Evolutionary conservation across 345 rosid species (phyloP).

Genomic region (Syzygium grande): DNA sequence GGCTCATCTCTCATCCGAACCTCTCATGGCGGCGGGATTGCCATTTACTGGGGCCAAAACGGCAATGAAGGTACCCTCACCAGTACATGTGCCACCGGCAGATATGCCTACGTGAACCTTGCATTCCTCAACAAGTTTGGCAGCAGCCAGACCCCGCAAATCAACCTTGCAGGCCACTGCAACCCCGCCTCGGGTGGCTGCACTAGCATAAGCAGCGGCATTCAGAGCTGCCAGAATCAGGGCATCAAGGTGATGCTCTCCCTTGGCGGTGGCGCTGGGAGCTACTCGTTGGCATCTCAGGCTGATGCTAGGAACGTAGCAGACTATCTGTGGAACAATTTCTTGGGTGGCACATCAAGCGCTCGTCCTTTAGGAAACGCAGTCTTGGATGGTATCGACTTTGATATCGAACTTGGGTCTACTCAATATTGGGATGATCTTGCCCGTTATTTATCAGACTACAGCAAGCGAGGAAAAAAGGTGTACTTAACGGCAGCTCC

Average conservation of each 20-base stretch:
- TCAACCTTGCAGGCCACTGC: constrained; percentile 60
- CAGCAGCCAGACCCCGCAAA: constrained; percentile 30
- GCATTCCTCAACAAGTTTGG: constrained; percentile 56
- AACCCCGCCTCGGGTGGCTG: constrained; percentile 33
- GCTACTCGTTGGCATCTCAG: constrained; percentile 27
- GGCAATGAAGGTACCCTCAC: constrained; percentile 51
- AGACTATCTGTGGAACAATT: constrained; percentile 7
- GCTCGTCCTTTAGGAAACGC: constrained; percentile 44
- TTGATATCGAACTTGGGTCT: constrained; percentile 42
- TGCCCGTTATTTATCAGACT: constrained; percentile 20
- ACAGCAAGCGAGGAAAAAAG: constrained; percentile 20
- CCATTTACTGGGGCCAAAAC: constrained; percentile 48
- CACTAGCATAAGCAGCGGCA: constrained; percentile 13
- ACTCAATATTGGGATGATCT: constrained; percentile 33
- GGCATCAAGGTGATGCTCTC: constrained; percentile 56
- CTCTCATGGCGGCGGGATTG: constrained; percentile 15
- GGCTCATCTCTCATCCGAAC: constrained; percentile 1
- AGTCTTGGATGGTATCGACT: constrained; percentile 47
- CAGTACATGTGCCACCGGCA: constrained; percentile 37
- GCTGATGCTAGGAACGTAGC: constrained; percentile 30
- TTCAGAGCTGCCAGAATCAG: constrained; percentile 28
- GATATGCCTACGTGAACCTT: constrained; percentile 34
- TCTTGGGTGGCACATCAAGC: background rate
- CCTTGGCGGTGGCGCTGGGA: constrained; percentile 40
- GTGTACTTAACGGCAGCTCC: constrained; percentile 60